Evolutionary conservation across 2,329 filamentous ascomycete genomes (phyloP).

Genomic region (Diaporthe citrichinensis): DNA sequence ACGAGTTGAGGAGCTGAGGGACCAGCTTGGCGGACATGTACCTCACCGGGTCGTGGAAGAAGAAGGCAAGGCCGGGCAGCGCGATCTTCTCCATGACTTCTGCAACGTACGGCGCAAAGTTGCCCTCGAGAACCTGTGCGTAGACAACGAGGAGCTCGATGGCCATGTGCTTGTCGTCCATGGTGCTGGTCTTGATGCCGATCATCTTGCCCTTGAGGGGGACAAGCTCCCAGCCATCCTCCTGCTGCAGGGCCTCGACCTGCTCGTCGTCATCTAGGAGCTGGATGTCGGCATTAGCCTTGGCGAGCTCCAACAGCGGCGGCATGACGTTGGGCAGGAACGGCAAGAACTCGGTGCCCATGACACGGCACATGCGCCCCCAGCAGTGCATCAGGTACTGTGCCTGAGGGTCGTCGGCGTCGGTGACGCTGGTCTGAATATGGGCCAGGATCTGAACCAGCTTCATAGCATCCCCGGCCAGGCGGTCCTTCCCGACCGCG

Average conservation of each 20-base stretch:
- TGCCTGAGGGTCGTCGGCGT: constrained; percentile 94
- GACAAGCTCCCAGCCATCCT: constrained; percentile 97
- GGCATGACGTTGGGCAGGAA: constrained; percentile 96
- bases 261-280: constrained; percentile 95
- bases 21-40: constrained; percentile 96
- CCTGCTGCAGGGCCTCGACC: constrained; percentile 90
- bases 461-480: constrained; percentile 88
- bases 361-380: constrained; percentile 97
- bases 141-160: constrained; percentile 98
- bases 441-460: constrained; percentile 89
- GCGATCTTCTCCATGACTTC: constrained; percentile 98
- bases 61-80: constrained; percentile 93
- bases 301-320: constrained; percentile 89
- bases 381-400: constrained; percentile 99
- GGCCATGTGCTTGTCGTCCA: constrained; percentile 99
- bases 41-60: constrained; percentile 98
- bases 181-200: constrained; percentile 94
- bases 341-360: constrained; percentile 90
- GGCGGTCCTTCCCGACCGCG: constrained; percentile 92
- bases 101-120: constrained; percentile 91
- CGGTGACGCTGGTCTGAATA: constrained; percentile 89
- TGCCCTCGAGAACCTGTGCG: constrained; percentile 92
- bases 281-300: constrained; percentile 97
- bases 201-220: constrained; percentile 98
- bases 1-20: constrained; percentile 91